These are phyloP conservation scores for Chimonanthus salicifolius DNA, from an alignment of 164 flowering plant species.

Conservation along the genomic window DNA sequence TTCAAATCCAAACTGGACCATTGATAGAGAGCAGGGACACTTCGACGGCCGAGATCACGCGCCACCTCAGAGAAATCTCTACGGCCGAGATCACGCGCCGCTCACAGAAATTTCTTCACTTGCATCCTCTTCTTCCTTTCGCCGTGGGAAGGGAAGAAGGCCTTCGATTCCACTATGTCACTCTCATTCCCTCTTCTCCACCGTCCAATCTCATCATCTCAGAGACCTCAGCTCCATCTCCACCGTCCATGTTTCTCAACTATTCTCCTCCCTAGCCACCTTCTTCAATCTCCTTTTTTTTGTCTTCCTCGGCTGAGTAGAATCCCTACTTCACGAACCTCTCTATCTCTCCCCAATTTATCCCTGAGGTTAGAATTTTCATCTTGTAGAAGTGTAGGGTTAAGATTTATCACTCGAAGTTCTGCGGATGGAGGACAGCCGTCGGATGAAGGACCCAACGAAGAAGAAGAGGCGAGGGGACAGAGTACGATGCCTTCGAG, in stretches of 20 bases:
- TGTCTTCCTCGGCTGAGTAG: background rate
- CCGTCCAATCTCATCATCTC: constrained; percentile 4
- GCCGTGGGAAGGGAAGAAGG: background rate
- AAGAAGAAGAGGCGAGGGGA: constrained; percentile 40
- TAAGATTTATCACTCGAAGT: constrained; percentile 2
- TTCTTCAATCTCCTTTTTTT: background rate
- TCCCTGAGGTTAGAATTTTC: background rate
- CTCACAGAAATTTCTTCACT: no score
- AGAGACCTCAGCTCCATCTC: background rate
- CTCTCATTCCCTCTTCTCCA: constrained; percentile 8
- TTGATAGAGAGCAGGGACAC: no score
- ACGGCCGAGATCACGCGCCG: no score
- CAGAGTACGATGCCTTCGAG: constrained; percentile 64
- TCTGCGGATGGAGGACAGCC: constrained; percentile 19
- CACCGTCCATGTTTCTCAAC: background rate
- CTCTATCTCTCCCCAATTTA: background rate
- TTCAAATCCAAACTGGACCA: no score
- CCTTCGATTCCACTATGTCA: constrained; percentile 4
- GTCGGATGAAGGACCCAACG: constrained; percentile 15
- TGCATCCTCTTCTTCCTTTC: background rate
- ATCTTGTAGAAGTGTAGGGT: background rate
- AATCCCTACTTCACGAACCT: background rate
- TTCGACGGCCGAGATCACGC: no score
- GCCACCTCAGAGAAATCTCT: no score
- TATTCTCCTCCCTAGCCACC: background rate